phyloP scores from a whole-genome alignment of 163 green algal species.

The Coccomyxa subellipsoidea region DNA sequence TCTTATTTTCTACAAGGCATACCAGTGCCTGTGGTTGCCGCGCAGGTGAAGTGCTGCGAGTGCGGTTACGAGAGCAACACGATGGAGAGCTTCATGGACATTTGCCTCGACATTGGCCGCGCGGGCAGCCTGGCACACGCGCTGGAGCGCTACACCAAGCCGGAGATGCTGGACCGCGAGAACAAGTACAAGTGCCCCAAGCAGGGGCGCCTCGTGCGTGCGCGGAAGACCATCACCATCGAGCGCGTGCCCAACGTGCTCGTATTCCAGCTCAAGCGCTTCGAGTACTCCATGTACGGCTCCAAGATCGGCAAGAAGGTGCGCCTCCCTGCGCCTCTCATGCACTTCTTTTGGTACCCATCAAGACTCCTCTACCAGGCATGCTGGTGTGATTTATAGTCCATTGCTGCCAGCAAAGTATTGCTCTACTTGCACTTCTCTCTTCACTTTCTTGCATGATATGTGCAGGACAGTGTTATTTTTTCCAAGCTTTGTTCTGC shows the following conservation, averaged over 20 bases:
- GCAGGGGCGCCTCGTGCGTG: conserved; percentile 53
- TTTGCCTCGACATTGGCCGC: conserved; percentile 84
- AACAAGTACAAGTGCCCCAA: conserved; percentile 85
- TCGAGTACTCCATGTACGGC: conserved; percentile 69
- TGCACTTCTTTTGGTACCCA: no score
- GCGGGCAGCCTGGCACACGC: conserved; percentile 41
- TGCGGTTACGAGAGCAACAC: conserved; percentile 82
- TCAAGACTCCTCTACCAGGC: background rate
- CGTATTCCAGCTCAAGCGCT: conserved; percentile 81
- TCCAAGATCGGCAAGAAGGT: conserved; percentile 72
- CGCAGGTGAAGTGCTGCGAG: conserved; percentile 82
- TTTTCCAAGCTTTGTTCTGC: no score
- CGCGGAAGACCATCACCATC: conserved; percentile 50
- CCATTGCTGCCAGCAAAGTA: no score
- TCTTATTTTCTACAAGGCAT: no score
- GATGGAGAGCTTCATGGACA: conserved; percentile 88
- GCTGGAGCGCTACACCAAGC: conserved; percentile 77
- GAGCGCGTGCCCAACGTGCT: conserved; percentile 58
- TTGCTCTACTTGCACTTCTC: no score
- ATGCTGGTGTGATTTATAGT: no score
- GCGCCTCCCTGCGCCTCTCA: background rate
- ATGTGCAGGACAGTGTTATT: no score
- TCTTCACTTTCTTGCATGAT: no score
- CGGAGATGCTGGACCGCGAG: conserved; percentile 54
- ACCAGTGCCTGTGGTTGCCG: no score